These are phyloP conservation scores for Musa troglodytarum DNA, from an alignment of 176 grass and related monocot genomes.

Conservation along the genomic window DNA sequence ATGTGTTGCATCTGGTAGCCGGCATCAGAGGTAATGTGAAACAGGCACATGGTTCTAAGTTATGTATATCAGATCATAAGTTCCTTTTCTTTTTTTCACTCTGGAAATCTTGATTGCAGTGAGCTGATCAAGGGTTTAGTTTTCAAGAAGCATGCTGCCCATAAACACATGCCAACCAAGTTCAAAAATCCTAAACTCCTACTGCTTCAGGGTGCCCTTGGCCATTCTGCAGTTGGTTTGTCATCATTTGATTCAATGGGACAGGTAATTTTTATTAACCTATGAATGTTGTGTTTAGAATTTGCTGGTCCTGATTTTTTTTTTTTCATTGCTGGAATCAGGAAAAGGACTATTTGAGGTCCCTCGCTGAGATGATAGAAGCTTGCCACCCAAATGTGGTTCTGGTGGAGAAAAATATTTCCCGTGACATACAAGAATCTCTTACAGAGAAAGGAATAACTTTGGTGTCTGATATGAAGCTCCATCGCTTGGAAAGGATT, in stretches of 20 bases:
- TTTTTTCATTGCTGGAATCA: constrained; percentile 24
- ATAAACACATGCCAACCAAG: constrained; percentile 84
- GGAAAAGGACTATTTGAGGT: constrained; percentile 62
- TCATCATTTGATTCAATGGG: constrained; percentile 81
- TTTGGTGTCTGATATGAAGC: constrained; percentile 71
- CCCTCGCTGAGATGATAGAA: constrained; percentile 66
- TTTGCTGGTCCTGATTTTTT: constrained; percentile 21
- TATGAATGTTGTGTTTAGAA: not conserved
- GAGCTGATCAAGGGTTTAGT: constrained; percentile 88
- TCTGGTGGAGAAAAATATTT: constrained; percentile 85
- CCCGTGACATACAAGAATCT: constrained; percentile 65
- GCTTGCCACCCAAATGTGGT: constrained; percentile 68
- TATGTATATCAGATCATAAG: not conserved
- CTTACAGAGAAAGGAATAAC: constrained; percentile 62
- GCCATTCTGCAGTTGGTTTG: constrained; percentile 65
- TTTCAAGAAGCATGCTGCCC: constrained; percentile 92
- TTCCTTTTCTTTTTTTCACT: not conserved
- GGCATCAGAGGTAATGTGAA: constrained; percentile 49
- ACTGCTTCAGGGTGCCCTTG: constrained; percentile 69
- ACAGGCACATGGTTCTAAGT: not conserved
- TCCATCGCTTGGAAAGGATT: constrained; percentile 56
- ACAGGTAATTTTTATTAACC: constrained; percentile 40
- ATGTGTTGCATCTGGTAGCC: constrained; percentile 72
- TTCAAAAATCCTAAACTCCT: constrained; percentile 84
- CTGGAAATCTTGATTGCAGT: constrained; percentile 43